Base-by-base conservation (phyloP, 2,329 filamentous ascomycete species). In the Mycosphaerella sp. region DNA sequence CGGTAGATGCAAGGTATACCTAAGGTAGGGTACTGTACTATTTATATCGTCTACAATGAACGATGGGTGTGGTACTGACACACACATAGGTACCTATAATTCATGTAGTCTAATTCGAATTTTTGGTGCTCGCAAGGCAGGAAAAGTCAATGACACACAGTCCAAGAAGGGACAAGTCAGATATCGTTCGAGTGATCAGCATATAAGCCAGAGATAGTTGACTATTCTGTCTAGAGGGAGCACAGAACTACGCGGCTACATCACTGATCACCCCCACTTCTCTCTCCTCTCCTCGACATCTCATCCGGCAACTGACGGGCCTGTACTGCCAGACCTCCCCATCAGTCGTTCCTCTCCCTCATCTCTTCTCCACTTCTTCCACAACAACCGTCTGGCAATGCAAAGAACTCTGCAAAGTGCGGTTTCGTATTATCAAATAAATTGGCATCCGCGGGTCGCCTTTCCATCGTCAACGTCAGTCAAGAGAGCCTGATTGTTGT, bases 361-460 rank as follows among this genome's bases (percentile, higher is more conserved):
- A 1, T 11, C 42, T 44, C 42, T 23, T 21, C 42, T 44, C 42
- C 2, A 23, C 42, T 26, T 44, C 42, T 43, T 6, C 14, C 14
- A 6, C 34, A 38, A 38, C 34, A n/a, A 38, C 34, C 51, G 42
- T 38, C 26, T 40, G 39, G 51, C 51, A 23, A 54, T 54, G 52
- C 52, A 49, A 32, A 29, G 34, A 7, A 7, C 6, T 45, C 39
- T 51, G 53, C 53, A 51, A 48, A 55, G 53, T 48, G 53, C 53
- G 45, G 48, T 4, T 29, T 29, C 40, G 36, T 34, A n/a, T 51
- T 55, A 44, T 55, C 53, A 42, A 45, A 8, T n/a, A n/a, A 51
- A 51, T 6, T 29, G 34, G 8, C 38, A 47, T 55, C 53, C 31
- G 48, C 53, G 44, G 53, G 53, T 55, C 53, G 53, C 53, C 21